Evolutionary conservation across 2,329 filamentous ascomycete genomes (phyloP), one percentile per base, ranked within the genome.

Genomic region (Colletotrichum shisoi): DNA sequence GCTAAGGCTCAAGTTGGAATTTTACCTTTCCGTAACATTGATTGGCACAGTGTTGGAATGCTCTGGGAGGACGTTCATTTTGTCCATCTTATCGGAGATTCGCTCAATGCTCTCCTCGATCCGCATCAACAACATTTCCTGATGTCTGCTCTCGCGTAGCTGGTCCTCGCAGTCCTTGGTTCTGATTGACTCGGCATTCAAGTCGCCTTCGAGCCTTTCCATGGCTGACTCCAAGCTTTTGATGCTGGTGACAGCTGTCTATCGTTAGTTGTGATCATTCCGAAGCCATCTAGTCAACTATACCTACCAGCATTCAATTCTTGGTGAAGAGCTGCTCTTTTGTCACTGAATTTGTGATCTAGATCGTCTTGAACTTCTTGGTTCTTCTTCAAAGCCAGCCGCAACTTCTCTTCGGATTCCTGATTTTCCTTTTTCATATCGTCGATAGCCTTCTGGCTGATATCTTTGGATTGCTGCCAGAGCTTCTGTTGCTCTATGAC

Each of bases 401-500:
- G 34, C 46, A 78, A 69, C 44, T 77, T 77, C 37, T 70, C 31
- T 13, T 11, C 19, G 6, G 34, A 37, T n/a, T 68, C 69, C 3
- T 74, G 73, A 12, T 69, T 68, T 24, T 80, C 76, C 11, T 73
- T 70, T 19, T 73, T 74, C 5, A 83, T 63, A 31, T 80, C 71
- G 1, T 74, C 67, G 12, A 79, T 75, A 0, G 76, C 71, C 2
- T 78, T 68, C 17, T 79, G 67, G 58, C 77, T 79, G 48, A 74
- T 74, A 2, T 73, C 59, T 48, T 74, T 76, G 9, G 76, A 75
- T 45, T 74, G 73, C 3, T 67, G 71, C 69, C 77, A 83, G 1
- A 85, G 74, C 5, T 71, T 71, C 63, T 84, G 81, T 34, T 85
- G 83, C 64, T 85, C 83, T 2, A 71, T 67, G 9, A 81, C 79